These are phyloP conservation scores for Heterobasidion occidentale DNA, from an alignment of 1,284 basidiomycete genomes.

Conservation along the genomic window DNA sequence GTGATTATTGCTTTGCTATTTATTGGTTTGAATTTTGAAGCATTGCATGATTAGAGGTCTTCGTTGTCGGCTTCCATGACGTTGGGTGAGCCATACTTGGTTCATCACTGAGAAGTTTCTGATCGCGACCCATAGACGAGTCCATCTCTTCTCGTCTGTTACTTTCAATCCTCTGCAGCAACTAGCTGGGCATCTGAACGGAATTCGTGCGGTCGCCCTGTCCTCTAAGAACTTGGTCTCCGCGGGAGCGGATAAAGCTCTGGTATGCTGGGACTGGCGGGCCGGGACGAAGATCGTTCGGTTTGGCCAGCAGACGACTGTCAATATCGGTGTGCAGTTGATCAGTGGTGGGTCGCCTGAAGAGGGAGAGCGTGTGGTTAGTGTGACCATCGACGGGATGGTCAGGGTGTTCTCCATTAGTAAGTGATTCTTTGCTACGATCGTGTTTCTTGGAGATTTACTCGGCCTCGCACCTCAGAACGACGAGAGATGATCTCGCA, in stretches of 20 bases:
- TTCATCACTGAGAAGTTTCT: neutral
- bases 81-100: slow-evolving; percentile 53
- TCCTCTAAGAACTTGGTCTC: slow-evolving; percentile 82
- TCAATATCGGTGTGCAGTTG: slow-evolving; percentile 86
- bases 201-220: slow-evolving; percentile 79
- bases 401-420: slow-evolving; percentile 87
- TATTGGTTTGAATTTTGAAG: too few species aligned
- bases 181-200: slow-evolving; percentile 76
- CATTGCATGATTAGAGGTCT: slow-evolving; percentile 48
- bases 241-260: slow-evolving; percentile 80
- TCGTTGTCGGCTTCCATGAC: slow-evolving; percentile 90
- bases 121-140: slow-evolving; percentile 40
- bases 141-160: slow-evolving; percentile 73
- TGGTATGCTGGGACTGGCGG: slow-evolving; percentile 91
- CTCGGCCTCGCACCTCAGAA: slow-evolving; percentile 26
- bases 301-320: slow-evolving; percentile 90
- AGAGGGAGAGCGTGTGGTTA: slow-evolving; percentile 74
- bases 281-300: slow-evolving; percentile 81
- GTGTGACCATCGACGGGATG: slow-evolving; percentile 88
- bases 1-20: slow-evolving; percentile 23
- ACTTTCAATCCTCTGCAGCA: slow-evolving; percentile 78
- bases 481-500: slow-evolving; percentile 86
- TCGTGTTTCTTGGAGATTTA: neutral
- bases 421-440: slow-evolving; percentile 26
- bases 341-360: slow-evolving; percentile 42